These are phyloP conservation scores for Botrytis sinoallii DNA, from an alignment of 2,329 filamentous ascomycete genomes.

Conservation along the genomic window DNA sequence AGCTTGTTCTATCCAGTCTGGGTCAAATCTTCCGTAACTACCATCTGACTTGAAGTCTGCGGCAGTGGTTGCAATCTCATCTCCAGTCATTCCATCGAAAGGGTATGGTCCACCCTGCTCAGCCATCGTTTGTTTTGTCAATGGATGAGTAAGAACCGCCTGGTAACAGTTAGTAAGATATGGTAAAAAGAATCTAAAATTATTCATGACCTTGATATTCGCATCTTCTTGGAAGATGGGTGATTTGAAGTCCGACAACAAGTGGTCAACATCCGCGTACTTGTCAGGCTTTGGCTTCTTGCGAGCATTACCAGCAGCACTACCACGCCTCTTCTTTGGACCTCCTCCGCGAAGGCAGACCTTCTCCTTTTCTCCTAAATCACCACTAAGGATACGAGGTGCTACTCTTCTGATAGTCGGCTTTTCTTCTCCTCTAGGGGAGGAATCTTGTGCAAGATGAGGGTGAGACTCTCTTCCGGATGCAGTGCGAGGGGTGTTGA, in stretches of 20 bases:
- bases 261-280: slow-evolving; percentile 9
- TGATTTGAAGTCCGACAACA: slow-evolving; percentile 16
- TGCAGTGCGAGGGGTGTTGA: background rate
- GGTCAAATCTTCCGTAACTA: slow-evolving; percentile 52
- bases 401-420: background rate
- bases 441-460: background rate
- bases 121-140: background rate
- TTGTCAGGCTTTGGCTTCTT: slow-evolving; percentile 17
- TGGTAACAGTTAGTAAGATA: background rate
- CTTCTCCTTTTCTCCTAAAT: background rate
- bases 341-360: slow-evolving; percentile 9
- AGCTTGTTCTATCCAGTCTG: slow-evolving; percentile 55
- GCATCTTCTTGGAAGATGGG: slow-evolving; percentile 18
- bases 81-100: slow-evolving; percentile 10
- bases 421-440: background rate
- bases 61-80: slow-evolving; percentile 48
- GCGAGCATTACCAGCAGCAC: background rate
- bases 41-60: slow-evolving; percentile 56
- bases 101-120: slow-evolving; percentile 10
- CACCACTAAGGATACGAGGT: background rate
- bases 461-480: background rate
- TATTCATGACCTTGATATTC: slow-evolving; percentile 19
- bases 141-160: slow-evolving; percentile 7
- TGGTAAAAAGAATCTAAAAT: too few species aligned
- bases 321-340: slow-evolving; percentile 11